Conservation (phyloP, 495 filamentous ascomycete species). For the Collariella sp. region DNA sequence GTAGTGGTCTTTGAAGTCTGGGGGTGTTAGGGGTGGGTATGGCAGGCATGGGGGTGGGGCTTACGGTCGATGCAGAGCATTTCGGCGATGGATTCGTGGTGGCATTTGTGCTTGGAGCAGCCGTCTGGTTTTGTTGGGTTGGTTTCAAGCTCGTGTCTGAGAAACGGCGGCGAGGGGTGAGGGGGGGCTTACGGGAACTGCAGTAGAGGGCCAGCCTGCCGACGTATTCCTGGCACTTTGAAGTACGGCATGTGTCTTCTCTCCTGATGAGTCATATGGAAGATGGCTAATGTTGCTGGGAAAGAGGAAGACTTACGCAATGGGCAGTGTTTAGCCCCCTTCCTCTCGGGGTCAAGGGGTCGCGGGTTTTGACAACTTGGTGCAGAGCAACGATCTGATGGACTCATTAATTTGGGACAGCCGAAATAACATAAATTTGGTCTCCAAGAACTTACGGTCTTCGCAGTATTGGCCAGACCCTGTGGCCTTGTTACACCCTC, state of each 20-base stretch:
- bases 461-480: conserved; percentile 16
- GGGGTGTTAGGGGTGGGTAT: background rate
- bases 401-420: background rate
- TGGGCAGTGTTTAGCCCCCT: conserved; percentile 12
- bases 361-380: conserved; percentile 2
- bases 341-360: background rate
- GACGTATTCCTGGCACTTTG: conserved; percentile 15
- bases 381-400: conserved; percentile 14
- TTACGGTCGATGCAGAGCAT: conserved; percentile 18
- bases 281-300: too few relatives aligned
- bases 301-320: conserved; percentile 8
- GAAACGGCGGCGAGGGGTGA: background rate
- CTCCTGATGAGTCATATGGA: background rate
- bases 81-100: conserved; percentile 15
- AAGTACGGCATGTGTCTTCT: conserved; percentile 19
- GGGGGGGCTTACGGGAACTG: conserved; percentile 7
- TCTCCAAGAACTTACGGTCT: conserved; percentile 26
- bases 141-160: background rate
- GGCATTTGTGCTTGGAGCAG: conserved; percentile 17
- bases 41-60: background rate
- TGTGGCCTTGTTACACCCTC: conserved; percentile 19
- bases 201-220: conserved; percentile 16
- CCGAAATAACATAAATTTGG: background rate
- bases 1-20: conserved; percentile 24
- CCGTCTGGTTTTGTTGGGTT: conserved; percentile 4